phyloP scores from a whole-genome alignment of 2,329 filamentous ascomycete genomes.

The Arthroderma sp. region DNA sequence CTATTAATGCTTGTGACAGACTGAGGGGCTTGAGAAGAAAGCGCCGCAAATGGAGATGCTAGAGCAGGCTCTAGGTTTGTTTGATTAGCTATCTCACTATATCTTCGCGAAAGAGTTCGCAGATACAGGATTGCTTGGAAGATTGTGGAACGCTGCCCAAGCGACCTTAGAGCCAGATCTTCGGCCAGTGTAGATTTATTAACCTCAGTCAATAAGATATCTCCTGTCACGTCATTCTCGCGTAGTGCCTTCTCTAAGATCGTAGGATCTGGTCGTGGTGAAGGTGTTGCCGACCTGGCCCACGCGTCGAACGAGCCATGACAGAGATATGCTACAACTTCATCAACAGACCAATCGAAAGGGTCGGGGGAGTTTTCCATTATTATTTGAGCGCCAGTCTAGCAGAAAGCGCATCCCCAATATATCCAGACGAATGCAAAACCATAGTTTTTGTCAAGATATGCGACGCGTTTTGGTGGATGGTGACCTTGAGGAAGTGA shows the following conservation, averaged over 20 bases:
- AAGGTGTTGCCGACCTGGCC: conserved; percentile 18
- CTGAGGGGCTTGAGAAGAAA: background rate
- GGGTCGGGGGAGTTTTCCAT: conserved; percentile 43
- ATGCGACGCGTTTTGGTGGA: too few relatives aligned
- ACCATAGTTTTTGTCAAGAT: background rate
- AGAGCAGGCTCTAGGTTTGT: too few relatives aligned
- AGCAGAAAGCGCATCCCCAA: too few relatives aligned
- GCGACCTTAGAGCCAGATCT: conserved; percentile 44
- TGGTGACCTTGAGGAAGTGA: too few relatives aligned
- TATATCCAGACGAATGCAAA: background rate
- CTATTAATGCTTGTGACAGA: background rate
- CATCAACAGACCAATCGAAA: conserved; percentile 57
- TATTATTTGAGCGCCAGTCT: background rate
- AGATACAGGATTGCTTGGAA: conserved; percentile 46
- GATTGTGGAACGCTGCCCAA: conserved; percentile 47
- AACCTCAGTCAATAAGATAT: conserved; percentile 47
- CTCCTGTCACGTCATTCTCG: conserved; percentile 53
- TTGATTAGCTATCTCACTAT: conserved; percentile 19
- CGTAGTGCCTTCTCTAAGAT: conserved; percentile 43
- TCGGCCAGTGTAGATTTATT: conserved; percentile 36
- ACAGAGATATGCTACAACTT: conserved; percentile 55
- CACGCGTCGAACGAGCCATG: conserved; percentile 35
- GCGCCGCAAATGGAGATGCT: too few relatives aligned
- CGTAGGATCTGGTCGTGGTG: conserved; percentile 38
- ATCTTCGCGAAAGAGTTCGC: conserved; percentile 39